phyloP scores from a whole-genome alignment of 2,329 filamentous ascomycete species.

The Colletotrichum brevisporum region DNA sequence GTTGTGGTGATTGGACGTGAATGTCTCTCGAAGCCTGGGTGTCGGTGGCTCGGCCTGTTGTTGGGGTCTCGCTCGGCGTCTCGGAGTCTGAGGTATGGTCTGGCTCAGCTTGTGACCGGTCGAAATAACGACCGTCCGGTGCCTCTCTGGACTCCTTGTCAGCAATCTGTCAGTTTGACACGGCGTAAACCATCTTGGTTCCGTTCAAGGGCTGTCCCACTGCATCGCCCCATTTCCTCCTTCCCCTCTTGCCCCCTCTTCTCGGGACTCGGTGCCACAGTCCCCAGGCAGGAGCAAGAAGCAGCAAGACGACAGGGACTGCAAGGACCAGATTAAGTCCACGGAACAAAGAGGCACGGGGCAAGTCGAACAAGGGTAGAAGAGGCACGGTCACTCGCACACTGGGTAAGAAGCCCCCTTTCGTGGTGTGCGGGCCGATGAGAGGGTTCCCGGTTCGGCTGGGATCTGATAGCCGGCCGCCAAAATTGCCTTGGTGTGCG shows the following conservation, averaged over 20 bases:
- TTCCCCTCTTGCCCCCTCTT: not conserved
- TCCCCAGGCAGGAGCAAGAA: too few species aligned
- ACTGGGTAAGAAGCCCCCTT: not conserved
- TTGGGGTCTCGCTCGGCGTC: too few species aligned
- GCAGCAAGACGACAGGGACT: too few species aligned
- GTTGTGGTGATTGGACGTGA: too few species aligned
- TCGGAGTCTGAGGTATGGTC: too few species aligned
- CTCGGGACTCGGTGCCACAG: too few species aligned
- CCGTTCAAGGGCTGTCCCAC: not conserved
- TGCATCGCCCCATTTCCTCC: not conserved
- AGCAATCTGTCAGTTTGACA: not conserved
- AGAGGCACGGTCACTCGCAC: slow-evolving; percentile 5
- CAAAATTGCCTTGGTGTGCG: not conserved
- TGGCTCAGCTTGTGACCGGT: not conserved
- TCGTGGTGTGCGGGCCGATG: slow-evolving; percentile 5
- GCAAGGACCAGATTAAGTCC: too few species aligned
- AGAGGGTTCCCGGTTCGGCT: not conserved
- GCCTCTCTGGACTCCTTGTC: not conserved
- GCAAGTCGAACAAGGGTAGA: not conserved
- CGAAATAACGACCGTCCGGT: not conserved
- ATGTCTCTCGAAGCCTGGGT: too few species aligned
- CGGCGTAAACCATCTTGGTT: not conserved
- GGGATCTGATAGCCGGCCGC: slow-evolving; percentile 12
- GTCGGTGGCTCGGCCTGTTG: too few species aligned
- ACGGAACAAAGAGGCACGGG: too few species aligned